Percentiles rank a stretch among this genome's conserved stretches.
These are phyloP conservation scores for Globisporangium viniferum DNA, from an alignment of 352 stramenopile genomes.

Conservation along the genomic window DNA sequence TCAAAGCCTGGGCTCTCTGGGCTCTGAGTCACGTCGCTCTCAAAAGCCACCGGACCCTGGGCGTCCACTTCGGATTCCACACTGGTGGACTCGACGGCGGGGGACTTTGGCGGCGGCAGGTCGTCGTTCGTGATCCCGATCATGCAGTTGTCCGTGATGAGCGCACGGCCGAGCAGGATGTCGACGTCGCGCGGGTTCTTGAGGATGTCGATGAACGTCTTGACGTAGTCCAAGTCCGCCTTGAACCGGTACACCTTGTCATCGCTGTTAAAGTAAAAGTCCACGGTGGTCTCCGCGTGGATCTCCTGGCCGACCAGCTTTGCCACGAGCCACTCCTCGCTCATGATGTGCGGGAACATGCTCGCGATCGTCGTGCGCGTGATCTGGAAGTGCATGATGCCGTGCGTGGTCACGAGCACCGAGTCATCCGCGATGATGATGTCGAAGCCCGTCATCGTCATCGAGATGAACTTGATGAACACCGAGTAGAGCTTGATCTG, in stretches of 20 bases:
- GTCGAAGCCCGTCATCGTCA: slow-evolving; percentile 22
- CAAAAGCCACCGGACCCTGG: background rate
- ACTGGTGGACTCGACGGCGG: background rate
- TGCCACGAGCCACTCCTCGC: slow-evolving; percentile 21
- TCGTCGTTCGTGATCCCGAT: slow-evolving; percentile 10
- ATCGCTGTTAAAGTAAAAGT: slow-evolving; percentile 21
- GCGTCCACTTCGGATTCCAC: background rate
- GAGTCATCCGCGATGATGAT: slow-evolving; percentile 17
- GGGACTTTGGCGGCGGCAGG: slow-evolving; percentile 5
- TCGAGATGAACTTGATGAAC: slow-evolving; percentile 22
- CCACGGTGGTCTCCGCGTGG: slow-evolving; percentile 7
- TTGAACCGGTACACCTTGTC: slow-evolving; percentile 18
- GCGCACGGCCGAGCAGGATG: slow-evolving; percentile 10
- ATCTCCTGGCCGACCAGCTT: slow-evolving; percentile 28
- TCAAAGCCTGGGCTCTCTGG: background rate
- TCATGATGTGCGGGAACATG: slow-evolving; percentile 27
- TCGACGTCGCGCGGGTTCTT: slow-evolving; percentile 15
- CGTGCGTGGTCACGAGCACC: slow-evolving; percentile 22
- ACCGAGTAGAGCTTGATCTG: slow-evolving; percentile 29
- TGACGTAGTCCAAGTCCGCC: slow-evolving; percentile 22
- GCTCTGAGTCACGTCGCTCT: background rate
- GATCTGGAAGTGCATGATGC: slow-evolving; percentile 27
- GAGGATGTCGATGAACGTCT: slow-evolving; percentile 22
- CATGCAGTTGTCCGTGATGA: slow-evolving; percentile 13
- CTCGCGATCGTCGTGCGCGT: slow-evolving; percentile 24